Evolutionary conservation across 2,329 filamentous ascomycete species (phyloP).

Genomic region (Diaporthe citrichinensis): DNA sequence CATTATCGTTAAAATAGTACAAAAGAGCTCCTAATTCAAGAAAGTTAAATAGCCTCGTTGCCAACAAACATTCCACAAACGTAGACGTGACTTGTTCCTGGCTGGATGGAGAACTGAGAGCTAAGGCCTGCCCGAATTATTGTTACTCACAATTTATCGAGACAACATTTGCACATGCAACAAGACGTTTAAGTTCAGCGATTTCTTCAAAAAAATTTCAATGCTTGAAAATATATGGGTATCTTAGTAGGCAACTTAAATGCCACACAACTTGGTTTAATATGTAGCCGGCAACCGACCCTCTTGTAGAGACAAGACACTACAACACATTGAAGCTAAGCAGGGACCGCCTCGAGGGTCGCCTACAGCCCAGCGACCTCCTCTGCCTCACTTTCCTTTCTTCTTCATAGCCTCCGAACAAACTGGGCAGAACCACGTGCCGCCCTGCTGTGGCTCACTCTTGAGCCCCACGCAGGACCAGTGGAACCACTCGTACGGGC

Average conservation of each 20-base stretch:
- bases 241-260: conserved; percentile 21
- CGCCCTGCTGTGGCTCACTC: conserved; percentile 70
- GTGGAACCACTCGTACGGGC: conserved; percentile 90
- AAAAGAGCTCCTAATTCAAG: conserved; percentile 40
- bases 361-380: not conserved
- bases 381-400: conserved; percentile 48
- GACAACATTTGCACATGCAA: too few relatives aligned
- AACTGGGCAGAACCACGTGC: conserved; percentile 77
- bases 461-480: conserved; percentile 81
- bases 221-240: conserved; percentile 10
- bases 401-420: conserved; percentile 69
- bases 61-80: too few relatives aligned
- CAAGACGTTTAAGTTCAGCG: not conserved
- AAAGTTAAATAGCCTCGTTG: conserved; percentile 29
- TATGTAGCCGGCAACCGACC: not conserved
- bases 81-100: not conserved
- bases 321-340: not conserved
- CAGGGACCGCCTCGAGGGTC: not conserved
- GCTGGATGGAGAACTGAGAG: not conserved
- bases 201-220: not conserved
- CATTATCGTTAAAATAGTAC: conserved; percentile 37
- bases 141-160: not conserved
- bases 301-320: not conserved
- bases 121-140: not conserved
- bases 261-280: not conserved